Conservation (phyloP, 345 rosid species). For the Clarkia xantiana region DNA sequence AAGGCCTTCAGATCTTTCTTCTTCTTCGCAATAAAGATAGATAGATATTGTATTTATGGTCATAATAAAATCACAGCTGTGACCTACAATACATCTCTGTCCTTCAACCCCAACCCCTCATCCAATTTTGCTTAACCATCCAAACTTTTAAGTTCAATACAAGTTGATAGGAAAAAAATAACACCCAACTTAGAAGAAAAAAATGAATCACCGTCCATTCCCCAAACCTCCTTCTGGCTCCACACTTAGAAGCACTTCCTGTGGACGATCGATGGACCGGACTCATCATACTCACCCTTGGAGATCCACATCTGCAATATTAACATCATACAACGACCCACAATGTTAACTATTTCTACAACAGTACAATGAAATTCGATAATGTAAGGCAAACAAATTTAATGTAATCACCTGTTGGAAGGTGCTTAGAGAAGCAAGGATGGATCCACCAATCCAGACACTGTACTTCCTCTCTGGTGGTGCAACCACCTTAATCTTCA, state of each 20-base stretch:
- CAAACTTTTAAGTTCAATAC: no score
- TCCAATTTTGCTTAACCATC: no score
- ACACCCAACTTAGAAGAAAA: conserved; percentile 29
- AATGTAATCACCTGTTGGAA: conserved; percentile 37
- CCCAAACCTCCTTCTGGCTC: neutral
- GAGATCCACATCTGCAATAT: conserved; percentile 47
- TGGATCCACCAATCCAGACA: conserved; percentile 69
- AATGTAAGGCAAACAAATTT: neutral
- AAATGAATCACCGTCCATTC: conserved; percentile 30
- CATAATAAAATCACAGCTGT: no score
- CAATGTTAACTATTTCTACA: conserved; percentile 1
- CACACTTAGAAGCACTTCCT: conserved; percentile 47
- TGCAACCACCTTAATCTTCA: conserved; percentile 52
- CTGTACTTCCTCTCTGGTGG: conserved; percentile 54
- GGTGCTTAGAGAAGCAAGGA: conserved; percentile 63
- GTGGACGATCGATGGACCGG: conserved; percentile 60
- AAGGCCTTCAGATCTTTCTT: no score
- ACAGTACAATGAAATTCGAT: neutral
- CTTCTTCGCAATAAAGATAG: no score
- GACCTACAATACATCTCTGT: no score
- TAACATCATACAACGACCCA: neutral
- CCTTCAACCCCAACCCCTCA: no score
- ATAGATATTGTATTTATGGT: no score
- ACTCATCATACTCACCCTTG: conserved; percentile 50
- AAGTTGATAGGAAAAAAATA: conserved; percentile 9